phyloP scores from a whole-genome alignment of 2,329 filamentous ascomycete genomes.

The Aspergillus floridensis region DNA sequence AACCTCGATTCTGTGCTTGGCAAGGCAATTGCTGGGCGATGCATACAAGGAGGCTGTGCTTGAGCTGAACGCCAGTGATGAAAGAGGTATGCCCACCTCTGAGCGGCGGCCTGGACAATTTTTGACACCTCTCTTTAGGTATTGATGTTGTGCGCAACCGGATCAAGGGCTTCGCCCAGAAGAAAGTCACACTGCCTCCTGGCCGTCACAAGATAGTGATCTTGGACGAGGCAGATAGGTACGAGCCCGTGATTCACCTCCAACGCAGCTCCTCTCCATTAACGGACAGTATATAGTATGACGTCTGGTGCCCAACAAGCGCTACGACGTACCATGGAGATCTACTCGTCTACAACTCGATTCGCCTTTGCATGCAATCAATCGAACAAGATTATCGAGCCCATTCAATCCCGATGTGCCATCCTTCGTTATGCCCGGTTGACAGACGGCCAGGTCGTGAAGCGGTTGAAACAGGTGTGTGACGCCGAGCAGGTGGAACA shows the following conservation, averaged over 20 bases:
- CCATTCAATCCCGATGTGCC: slow-evolving; percentile 93
- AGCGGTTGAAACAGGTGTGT: slow-evolving; percentile 86
- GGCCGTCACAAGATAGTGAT: slow-evolving; percentile 96
- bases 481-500: slow-evolving; percentile 87
- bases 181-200: slow-evolving; percentile 90
- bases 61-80: slow-evolving; percentile 94
- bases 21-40: slow-evolving; percentile 84
- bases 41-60: slow-evolving; percentile 96
- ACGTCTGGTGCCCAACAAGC: slow-evolving; percentile 95
- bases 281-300: slow-evolving; percentile 58
- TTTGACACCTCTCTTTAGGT: slow-evolving; percentile 48
- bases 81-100: slow-evolving; percentile 65
- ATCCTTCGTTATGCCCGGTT: slow-evolving; percentile 91
- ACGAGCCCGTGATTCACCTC: slow-evolving; percentile 8
- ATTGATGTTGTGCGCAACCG: slow-evolving; percentile 97
- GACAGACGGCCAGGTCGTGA: slow-evolving; percentile 89
- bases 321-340: slow-evolving; percentile 94
- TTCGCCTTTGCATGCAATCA: slow-evolving; percentile 99
- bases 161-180: slow-evolving; percentile 98
- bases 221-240: slow-evolving; percentile 91
- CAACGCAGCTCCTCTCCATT: neutral
- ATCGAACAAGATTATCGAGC: slow-evolving; percentile 99
- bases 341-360: slow-evolving; percentile 91
- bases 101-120: neutral
- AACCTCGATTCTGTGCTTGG: slow-evolving; percentile 89